Evolutionary conservation across 1,284 basidiomycete species (phyloP), one percentile per base, ranked within the genome.

Genomic region (Cystobasidium pallidum): DNA sequence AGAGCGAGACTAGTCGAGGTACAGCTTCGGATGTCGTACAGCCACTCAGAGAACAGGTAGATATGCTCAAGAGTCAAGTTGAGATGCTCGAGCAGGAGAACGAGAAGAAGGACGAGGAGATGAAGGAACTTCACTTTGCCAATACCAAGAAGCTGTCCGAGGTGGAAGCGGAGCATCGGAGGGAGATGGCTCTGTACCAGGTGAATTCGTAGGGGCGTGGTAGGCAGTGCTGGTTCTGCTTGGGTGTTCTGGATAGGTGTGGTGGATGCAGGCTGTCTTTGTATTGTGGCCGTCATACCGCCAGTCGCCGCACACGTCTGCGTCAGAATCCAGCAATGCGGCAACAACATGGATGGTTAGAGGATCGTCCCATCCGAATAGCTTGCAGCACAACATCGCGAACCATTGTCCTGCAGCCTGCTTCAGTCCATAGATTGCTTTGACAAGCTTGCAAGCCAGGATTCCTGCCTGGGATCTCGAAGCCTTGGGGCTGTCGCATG

Each of bases 111-210:
- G 87, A 86, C 77, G 89, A 91, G 74, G 89, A 91, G 72, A 81
- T 91, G 55, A 86, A 87, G 79, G 86, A 84, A 77, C 81, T 89
- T 79, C 89, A 91, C 76, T 88, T 90, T 79, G 90, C 89, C 6
- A 90, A 91, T 80, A 64, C 34, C 17, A 68, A 28, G 59, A 74
- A 47, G 47, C 24, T 63, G 58, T 45, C 41, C 39, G 74, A 58
- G 32, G 66, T 70, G n/a, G 51, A 73, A 34, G 74, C 51, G 54
- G 72, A 78, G 17, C 75, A 79, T 26, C 77, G 79, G 73, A 78
- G 79, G 55, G 76, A 78, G 30, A 78, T 89, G 75, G 90, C 92
- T 80, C 78, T 92, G 73, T 84, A 89, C 57, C 81, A 82, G n/a
- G n/a, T n/a, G 83, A 86, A 17, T 82, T 85, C 64, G 78, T 81